phyloP scores from a whole-genome alignment of 768 basidiomycete genomes.

The Albatrellus ellisii region DNA sequence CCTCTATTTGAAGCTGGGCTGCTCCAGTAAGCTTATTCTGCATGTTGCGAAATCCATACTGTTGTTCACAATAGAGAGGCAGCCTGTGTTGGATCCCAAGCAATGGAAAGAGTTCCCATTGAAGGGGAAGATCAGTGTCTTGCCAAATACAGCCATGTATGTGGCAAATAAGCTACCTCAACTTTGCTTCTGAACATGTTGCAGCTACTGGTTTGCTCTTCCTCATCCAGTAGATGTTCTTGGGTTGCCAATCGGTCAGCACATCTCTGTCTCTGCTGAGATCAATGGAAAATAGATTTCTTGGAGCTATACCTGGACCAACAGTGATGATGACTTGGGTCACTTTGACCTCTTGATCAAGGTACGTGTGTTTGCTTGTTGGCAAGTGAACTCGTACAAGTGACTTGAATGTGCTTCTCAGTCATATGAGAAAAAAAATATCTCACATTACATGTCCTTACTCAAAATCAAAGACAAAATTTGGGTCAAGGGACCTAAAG shows the following conservation, averaged over 20 bases:
- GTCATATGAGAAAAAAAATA: conserved; percentile 97
- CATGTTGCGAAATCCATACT: conserved; percentile 4
- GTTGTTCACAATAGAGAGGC: conserved; percentile 32
- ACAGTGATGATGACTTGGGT: conserved; percentile 84
- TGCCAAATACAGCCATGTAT: conserved; percentile 92
- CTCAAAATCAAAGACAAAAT: conserved; percentile 83
- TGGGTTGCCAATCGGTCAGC: conserved; percentile 93
- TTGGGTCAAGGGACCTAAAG: conserved; percentile 92
- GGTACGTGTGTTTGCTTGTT: too few relatives aligned
- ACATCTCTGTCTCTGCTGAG: conserved; percentile 84
- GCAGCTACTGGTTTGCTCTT: conserved; percentile 85
- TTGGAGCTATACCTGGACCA: conserved; percentile 93
- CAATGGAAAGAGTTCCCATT: conserved; percentile 79
- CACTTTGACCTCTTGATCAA: conserved; percentile 97
- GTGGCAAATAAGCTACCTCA: too few relatives aligned
- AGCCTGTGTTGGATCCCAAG: conserved; percentile 59
- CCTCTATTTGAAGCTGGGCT: conserved; percentile 37
- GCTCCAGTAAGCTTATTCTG: conserved; percentile 21
- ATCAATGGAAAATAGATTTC: conserved; percentile 85
- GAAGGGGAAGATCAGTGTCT: conserved; percentile 67
- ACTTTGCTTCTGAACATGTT: conserved; percentile 1
- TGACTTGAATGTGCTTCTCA: conserved; percentile 18
- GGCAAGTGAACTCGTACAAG: too few relatives aligned
- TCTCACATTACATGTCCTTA: conserved; percentile 72
- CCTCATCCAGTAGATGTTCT: conserved; percentile 64